Conservation (phyloP, 306 rosid genomes). For the Fragaria nilgerrensis region DNA sequence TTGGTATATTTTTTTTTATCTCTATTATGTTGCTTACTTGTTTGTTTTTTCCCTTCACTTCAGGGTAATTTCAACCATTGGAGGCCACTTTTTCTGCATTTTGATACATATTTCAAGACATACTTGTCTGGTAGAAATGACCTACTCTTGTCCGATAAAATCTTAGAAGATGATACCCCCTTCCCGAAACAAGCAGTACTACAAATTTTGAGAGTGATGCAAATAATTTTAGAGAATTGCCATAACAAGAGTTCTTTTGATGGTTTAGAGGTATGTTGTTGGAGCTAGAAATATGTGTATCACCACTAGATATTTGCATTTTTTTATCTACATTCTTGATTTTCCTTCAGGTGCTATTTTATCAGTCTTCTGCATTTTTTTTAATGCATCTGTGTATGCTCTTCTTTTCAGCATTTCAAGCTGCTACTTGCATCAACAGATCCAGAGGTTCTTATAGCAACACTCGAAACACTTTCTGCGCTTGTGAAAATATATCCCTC, state of each 20-base stretch:
- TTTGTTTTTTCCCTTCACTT: conserved; percentile 19
- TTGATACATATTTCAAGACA: conserved; percentile 94
- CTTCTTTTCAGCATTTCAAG: conserved; percentile 79
- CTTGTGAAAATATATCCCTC: conserved; percentile 92
- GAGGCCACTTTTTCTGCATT: conserved; percentile 90
- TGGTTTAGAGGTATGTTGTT: conserved; percentile 82
- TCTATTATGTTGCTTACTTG: conserved; percentile 15
- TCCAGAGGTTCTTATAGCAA: conserved; percentile 81
- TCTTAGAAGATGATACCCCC: conserved; percentile 76
- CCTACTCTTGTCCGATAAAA: conserved; percentile 72
- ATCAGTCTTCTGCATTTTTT: background rate
- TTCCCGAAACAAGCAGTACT: conserved; percentile 86
- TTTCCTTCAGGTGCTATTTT: conserved; percentile 2
- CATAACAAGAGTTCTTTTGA: conserved; percentile 88
- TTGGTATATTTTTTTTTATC: conserved; percentile 7
- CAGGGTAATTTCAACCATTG: conserved; percentile 98
- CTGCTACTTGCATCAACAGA: conserved; percentile 86
- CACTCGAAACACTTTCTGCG: conserved; percentile 87
- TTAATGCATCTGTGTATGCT: background rate
- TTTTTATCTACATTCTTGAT: background rate
- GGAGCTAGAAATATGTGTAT: conserved; percentile 17
- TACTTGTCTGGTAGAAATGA: conserved; percentile 79
- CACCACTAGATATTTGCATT: background rate
- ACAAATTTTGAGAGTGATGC: conserved; percentile 94
- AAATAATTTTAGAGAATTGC: conserved; percentile 83